Base-by-base conservation (phyloP, 345 rosid species). In the Psidium guajava region DNA sequence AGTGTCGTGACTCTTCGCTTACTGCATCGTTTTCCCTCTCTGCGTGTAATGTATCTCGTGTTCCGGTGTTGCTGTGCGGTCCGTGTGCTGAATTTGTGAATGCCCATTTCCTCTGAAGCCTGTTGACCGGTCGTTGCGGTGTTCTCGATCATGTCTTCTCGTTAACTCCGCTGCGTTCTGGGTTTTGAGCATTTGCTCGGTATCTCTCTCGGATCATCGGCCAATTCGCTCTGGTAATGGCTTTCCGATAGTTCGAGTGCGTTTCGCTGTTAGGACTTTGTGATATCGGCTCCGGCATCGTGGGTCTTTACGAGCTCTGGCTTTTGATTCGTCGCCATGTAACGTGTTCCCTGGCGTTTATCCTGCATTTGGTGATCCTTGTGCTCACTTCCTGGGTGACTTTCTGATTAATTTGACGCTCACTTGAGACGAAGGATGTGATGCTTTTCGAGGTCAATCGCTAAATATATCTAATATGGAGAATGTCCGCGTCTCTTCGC, bases 161-260 rank as follows among this genome's bases (percentile, higher is more conserved):
- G 93, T 88, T 93, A 88, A 36, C 47, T 69, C 24, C 47, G 77
- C 77, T 69, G 77, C 11, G 47, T 69, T 69, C 47, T 69, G 47
- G 77, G 47, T 69, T 69, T 69, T 0, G 77, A 69, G 77, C 77
- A 40, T 69, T 69, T 18, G 77, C 77, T 69, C 82, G 12, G 87
- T 82, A 83, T 73, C 77, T 83, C 74, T 85, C 83, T 85, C 75
- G 88, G 82, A 54, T 32, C 54, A 58, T 84, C 40, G 82, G 83
- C 74, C 85, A 86, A 89, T 75, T 54, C 75, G 61, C 20, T 86
- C 20, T 80, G 55, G 81, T 84, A 47, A 90, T 91, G 93, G 92
- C 89, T 85, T 89, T 80, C 90, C 95, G 93, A 82, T 93, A 90
- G 85, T 85, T 90, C 85, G 58, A 56, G 58, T 10, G 84, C 84